A percentile compares a stretch with the other conserved stretches of the same genome.
Conservation (phyloP, 1,284 basidiomycete genomes). For the Malassezia equina region DNA sequence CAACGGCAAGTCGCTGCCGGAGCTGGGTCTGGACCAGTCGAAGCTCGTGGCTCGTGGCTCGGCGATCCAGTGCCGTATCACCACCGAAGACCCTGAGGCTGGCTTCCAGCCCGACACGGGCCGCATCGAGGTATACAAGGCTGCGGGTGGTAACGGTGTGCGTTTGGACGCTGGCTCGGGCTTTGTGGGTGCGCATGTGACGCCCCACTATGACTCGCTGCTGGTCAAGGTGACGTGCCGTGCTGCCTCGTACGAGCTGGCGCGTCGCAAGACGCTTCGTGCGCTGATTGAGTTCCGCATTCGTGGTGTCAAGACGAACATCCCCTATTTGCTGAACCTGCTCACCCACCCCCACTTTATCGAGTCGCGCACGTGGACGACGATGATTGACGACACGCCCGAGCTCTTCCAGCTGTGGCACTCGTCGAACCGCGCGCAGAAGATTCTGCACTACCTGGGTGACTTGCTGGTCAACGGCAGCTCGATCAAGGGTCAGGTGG, state of each 20-base stretch:
- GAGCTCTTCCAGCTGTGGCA: conserved; percentile 97
- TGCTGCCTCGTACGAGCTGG: conserved; percentile 96
- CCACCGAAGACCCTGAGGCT: conserved; percentile 86
- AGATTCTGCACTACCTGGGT: conserved; percentile 88
- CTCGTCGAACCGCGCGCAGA: conserved; percentile 96
- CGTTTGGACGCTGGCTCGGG: conserved; percentile 94
- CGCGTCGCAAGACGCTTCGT: conserved; percentile 95
- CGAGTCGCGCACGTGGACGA: conserved; percentile 85
- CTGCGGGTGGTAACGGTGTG: conserved; percentile 96
- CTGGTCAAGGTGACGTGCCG: conserved; percentile 93
- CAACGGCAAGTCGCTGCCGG: conserved; percentile 84
- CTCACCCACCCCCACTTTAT: conserved; percentile 97
- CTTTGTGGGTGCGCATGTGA: conserved; percentile 98
- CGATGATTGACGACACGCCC: conserved; percentile 85
- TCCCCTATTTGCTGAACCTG: conserved; percentile 96
- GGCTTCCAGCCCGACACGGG: conserved; percentile 97
- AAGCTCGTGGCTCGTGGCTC: conserved; percentile 91
- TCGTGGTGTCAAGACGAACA: conserved; percentile 92
- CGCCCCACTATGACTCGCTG: conserved; percentile 95
- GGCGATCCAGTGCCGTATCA: conserved; percentile 97
- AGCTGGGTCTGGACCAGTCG: conserved; percentile 93
- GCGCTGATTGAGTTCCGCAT: conserved; percentile 99
- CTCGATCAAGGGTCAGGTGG: conserved; percentile 82
- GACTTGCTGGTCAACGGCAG: conserved; percentile 97
- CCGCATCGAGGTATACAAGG: conserved; percentile 97